Evolutionary conservation across 768 basidiomycete species (phyloP), one percentile per base, ranked within the genome.

Genomic region (Dentipellis sp.): DNA sequence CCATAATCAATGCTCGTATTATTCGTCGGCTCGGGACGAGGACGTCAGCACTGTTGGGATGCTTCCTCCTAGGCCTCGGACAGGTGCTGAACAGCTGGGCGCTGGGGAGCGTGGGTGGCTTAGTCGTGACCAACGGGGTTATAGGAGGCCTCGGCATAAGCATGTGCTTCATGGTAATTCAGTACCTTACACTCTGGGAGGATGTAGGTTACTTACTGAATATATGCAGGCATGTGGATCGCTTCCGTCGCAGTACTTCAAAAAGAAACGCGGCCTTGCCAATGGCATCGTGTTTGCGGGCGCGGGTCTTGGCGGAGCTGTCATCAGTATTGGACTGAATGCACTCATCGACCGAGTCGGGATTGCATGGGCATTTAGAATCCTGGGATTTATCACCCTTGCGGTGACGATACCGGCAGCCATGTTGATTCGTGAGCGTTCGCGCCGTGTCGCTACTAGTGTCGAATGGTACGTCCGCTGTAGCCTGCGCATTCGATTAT

Each of bases 191-290:
- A 29, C 29, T 29, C 29, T 29, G 3, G 3, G 29, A 6, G 29
- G 29, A 6, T 29, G 29, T 29, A 29, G 29, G 6, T 29, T 3
- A 6, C 29, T 29, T 29, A 29, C 29, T 29, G 29, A 29, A 29
- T 29, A 8, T 3, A 45, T 45, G 9, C 42, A 45, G 42, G 42
- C 42, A n/a, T 45, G 42, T 14, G 19, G 42, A 53, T 65, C 71
- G 2, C 66, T 73, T 21, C 68, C 69, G 16, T 61, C 70, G 0
- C 72, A 70, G 36, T 71, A 69, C 65, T 71, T 72, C 58, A 66
- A 63, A 40, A 63, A 62, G 52, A 64, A 56, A 35, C 67, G 67
- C 5, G 70, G 69, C 7, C 58, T 71, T 5, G 67, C 72, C 10
- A 72, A 69, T 14, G 70, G 68, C 39, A 57, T 73, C 49, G 71